phyloP scores from a whole-genome alignment of 2,329 filamentous ascomycete genomes.

The Sarocladium brachiariae region DNA sequence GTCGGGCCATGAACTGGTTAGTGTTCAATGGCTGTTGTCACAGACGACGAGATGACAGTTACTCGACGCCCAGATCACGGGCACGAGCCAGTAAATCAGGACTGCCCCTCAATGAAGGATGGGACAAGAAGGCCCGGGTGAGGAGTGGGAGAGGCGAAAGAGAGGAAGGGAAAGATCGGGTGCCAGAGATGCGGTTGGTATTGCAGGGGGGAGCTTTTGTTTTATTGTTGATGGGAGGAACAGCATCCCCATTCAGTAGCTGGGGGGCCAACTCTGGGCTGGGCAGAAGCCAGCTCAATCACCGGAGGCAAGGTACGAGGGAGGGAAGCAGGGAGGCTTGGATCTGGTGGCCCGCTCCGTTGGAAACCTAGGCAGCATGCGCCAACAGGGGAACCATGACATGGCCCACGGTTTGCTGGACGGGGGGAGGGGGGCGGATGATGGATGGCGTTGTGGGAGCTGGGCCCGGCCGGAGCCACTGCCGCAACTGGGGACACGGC shows the following conservation, averaged over 20 bases:
- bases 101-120: not conserved
- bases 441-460: constrained; percentile 8
- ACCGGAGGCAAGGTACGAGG: constrained; percentile 9
- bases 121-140: not conserved
- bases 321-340: constrained; percentile 10
- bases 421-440: constrained; percentile 5
- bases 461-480: constrained; percentile 8
- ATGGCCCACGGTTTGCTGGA: constrained; percentile 7
- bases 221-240: constrained; percentile 9
- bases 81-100: not conserved
- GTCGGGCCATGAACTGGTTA: not conserved
- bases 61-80: not conserved
- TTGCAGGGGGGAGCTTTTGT: constrained; percentile 7
- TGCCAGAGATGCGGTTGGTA: not conserved
- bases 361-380: constrained; percentile 8
- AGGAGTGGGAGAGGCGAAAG: not conserved
- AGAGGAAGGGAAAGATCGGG: not conserved
- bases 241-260: not conserved
- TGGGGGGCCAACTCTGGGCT: not conserved
- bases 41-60: not conserved
- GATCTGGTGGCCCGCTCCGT: constrained; percentile 10
- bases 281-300: not conserved
- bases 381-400: constrained; percentile 8
- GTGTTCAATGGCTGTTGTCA: not conserved
- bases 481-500: constrained; percentile 6